Conservation (phyloP, 768 basidiomycete species). For the Pulveroboletus sp. region DNA sequence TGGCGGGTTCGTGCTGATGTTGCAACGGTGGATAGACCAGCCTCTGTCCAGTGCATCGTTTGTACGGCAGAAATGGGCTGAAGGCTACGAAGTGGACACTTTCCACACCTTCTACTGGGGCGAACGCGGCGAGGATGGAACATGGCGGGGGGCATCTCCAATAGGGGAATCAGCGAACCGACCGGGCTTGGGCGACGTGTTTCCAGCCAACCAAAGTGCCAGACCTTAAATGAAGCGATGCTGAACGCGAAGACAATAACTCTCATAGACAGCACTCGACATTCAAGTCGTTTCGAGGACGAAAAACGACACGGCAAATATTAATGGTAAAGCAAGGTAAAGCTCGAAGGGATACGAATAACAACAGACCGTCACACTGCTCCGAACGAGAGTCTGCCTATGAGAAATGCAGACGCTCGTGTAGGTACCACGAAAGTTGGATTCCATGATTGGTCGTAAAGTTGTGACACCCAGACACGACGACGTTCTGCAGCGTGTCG, state of each 20-base stretch:
- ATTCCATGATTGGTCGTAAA: constrained; percentile 19
- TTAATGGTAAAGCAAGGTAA: background rate
- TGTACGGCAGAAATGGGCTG: constrained; percentile 44
- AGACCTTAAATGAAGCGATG: background rate
- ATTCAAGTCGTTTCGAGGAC: background rate
- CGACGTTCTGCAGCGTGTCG: constrained; percentile 25
- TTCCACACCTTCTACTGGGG: constrained; percentile 54
- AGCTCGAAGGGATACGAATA: background rate
- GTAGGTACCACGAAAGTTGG: constrained; percentile 26
- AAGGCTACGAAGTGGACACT: constrained; percentile 48
- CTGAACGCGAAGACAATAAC: too few species aligned
- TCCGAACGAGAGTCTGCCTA: constrained; percentile 6
- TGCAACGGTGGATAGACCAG: constrained; percentile 46
- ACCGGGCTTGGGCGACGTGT: constrained; percentile 30
- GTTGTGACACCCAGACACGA: constrained; percentile 23
- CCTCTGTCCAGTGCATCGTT: constrained; percentile 46
- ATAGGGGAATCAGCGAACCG: constrained; percentile 38
- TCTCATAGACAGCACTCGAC: background rate
- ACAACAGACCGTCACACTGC: constrained; percentile 1
- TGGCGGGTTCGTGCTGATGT: background rate
- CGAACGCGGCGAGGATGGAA: constrained; percentile 32
- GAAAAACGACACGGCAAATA: background rate
- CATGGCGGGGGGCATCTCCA: constrained; percentile 36
- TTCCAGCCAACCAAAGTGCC: constrained; percentile 15
- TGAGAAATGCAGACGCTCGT: constrained; percentile 25